phyloP scores from a whole-genome alignment of 352 stramenopile species.

The Globisporangium cylindrosporum region DNA sequence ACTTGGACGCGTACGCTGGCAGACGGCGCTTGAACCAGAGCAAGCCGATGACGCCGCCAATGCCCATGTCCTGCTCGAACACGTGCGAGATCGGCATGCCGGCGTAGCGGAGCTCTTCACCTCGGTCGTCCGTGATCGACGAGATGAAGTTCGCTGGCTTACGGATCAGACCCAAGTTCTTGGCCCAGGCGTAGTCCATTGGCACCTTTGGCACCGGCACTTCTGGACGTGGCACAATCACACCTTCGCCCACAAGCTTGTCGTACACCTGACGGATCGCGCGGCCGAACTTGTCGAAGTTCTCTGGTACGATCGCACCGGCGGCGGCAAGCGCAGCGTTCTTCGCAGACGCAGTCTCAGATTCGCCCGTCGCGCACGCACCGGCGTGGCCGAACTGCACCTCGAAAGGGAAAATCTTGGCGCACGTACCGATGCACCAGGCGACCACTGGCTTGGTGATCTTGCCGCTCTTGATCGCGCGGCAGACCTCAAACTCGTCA shows the following conservation, averaged over 20 bases:
- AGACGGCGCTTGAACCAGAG: slow-evolving; percentile 95
- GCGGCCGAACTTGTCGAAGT: slow-evolving; percentile 95
- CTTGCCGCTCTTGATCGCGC: slow-evolving; percentile 90
- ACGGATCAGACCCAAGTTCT: slow-evolving; percentile 94
- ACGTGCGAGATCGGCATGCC: slow-evolving; percentile 95
- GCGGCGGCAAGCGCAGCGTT: slow-evolving; percentile 89
- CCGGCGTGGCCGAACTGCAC: slow-evolving; percentile 97
- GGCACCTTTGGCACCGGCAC: slow-evolving; percentile 92
- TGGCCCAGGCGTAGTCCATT: slow-evolving; percentile 97
- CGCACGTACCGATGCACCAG: slow-evolving; percentile 98
- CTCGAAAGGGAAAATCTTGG: slow-evolving; percentile 97
- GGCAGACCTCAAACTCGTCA: slow-evolving; percentile 95
- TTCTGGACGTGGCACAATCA: slow-evolving; percentile 86
- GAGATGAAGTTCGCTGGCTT: slow-evolving; percentile 98
- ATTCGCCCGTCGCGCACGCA: slow-evolving; percentile 90
- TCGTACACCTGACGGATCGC: slow-evolving; percentile 91
- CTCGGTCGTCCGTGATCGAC: slow-evolving; percentile 96
- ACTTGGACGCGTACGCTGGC: slow-evolving; percentile 90
- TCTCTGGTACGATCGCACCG: slow-evolving; percentile 91
- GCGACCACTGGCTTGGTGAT: slow-evolving; percentile 97
- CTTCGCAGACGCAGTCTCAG: slow-evolving; percentile 93
- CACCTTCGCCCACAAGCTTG: slow-evolving; percentile 68
- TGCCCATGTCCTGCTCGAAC: slow-evolving; percentile 92
- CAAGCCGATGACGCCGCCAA: slow-evolving; percentile 93
- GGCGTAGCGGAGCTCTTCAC: slow-evolving; percentile 94